Base-by-base conservation (phyloP, 2,329 filamentous ascomycete genomes). In the Rhynchosporium graminicola region DNA sequence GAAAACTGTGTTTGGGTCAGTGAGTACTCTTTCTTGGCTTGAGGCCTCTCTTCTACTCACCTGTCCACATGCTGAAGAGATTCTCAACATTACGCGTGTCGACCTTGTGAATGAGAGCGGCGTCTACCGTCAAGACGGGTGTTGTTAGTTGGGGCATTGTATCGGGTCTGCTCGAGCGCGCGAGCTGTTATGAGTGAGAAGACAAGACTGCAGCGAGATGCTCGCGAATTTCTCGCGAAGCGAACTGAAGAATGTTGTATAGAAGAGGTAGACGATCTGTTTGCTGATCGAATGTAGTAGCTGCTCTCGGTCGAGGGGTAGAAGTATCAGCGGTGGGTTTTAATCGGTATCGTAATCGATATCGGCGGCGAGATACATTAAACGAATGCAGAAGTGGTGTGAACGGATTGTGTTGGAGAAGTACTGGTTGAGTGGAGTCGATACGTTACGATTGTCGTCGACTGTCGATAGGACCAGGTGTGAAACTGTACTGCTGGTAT, bases 41-140 rank as follows among this genome's bases (percentile, higher is more conserved):
- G 8, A 48, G 4, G 57, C 40, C 55, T 28, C 6, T 40, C 12
- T 59, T 38, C 28, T 48, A 60, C 90, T 84, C 79, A 96, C 92
- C 91, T 76, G 92, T 94, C 92, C 93, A 97, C 86, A 98, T 96
- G 80, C 91, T 93, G 79, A 95, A 96, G 57, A 98, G 86, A 74
- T 93, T 96, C 78, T 96, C 91, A 33, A 91, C 88, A 76, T 96
- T 96, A 69, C 89, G 85, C 1, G 94, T 97, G 78, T 98, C 93
- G 73, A 98, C 92, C 76, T 96, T 92, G 81, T 95, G 91, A 76
- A 99, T 93, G 70, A 94, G 89, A 75, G 89, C 91, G 68, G 91
- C 88, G 80, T 97, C 92, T 76, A 98, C 90, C 66, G 92, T 92
- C 74, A 98, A 83, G 75, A 98, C 90, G 73, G 94, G 90, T 65